These are phyloP conservation scores for Suhomyces vadensis DNA, from an alignment of 805 yeast species.

Conservation along the genomic window DNA sequence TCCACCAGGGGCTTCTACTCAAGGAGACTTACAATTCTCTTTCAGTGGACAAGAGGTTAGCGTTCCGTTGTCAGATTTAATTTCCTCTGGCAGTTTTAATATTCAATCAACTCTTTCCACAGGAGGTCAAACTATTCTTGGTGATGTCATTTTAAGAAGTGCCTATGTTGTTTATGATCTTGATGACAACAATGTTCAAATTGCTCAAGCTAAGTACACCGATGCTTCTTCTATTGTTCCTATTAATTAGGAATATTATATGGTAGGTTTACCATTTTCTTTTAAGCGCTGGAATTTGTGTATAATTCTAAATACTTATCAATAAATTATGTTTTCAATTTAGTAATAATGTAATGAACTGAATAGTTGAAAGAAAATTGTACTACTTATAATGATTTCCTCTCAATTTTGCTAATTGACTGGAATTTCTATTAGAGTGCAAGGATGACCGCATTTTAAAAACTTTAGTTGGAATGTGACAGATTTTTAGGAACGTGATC, in stretches of 20 bases:
- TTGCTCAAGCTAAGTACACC: conserved; percentile 36
- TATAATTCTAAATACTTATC: too few relatives aligned
- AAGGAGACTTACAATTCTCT: not conserved
- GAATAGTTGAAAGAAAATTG: too few relatives aligned
- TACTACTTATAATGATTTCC: too few relatives aligned
- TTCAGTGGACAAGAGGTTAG: conserved; percentile 2
- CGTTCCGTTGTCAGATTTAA: conserved; percentile 9
- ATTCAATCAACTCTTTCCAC: not conserved
- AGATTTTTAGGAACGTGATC: too few relatives aligned
- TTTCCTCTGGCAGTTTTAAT: not conserved
- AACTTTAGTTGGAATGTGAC: too few relatives aligned
- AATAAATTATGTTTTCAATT: too few relatives aligned
- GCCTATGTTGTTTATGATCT: conserved; percentile 67
- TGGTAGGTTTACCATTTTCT: too few relatives aligned
- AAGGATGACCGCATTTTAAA: too few relatives aligned
- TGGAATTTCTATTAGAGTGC: too few relatives aligned
- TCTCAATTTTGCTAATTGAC: too few relatives aligned
- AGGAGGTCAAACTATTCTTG: conserved; percentile 42
- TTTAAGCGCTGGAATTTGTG: too few relatives aligned
- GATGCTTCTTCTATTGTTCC: conserved; percentile 6
- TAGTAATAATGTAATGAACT: too few relatives aligned
- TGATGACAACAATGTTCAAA: conserved; percentile 54
- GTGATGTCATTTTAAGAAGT: conserved; percentile 63
- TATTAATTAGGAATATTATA: conserved; percentile 3
- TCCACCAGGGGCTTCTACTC: not conserved